phyloP scores from a whole-genome alignment of 345 rosid species.

The Noccaea bulbosa region DNA sequence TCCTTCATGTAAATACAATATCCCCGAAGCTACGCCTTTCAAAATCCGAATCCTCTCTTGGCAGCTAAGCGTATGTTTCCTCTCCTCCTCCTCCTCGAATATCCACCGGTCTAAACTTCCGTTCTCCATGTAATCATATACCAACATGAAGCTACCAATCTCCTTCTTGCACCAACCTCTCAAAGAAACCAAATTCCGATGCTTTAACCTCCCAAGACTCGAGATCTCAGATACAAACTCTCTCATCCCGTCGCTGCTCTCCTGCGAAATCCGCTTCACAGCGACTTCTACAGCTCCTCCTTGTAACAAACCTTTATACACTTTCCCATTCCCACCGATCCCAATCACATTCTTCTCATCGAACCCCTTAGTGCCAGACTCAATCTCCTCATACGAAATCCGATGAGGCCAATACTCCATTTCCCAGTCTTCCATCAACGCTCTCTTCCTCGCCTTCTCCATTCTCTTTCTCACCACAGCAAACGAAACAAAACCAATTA shows the following conservation, averaged over 20 bases:
- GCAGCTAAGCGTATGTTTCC: conserved; percentile 45
- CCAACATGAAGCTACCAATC: conserved; percentile 66
- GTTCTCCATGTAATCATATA: conserved; percentile 83
- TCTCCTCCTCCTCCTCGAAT: conserved; percentile 50
- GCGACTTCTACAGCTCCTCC: conserved; percentile 64
- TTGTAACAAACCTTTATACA: conserved; percentile 67
- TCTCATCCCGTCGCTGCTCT: conserved; percentile 66
- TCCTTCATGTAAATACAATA: conserved; percentile 73
- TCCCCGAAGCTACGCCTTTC: conserved; percentile 67
- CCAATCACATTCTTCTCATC: conserved; percentile 72
- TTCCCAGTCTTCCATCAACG: conserved; percentile 83
- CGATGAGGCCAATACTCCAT: conserved; percentile 90
- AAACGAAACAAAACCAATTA: conserved; percentile 34
- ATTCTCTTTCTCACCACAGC: conserved; percentile 53
- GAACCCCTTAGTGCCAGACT: conserved; percentile 62
- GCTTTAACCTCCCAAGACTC: conserved; percentile 74
- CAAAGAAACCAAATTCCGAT: conserved; percentile 64
- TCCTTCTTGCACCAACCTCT: conserved; percentile 89
- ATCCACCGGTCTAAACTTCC: conserved; percentile 71
- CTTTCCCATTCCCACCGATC: conserved; percentile 78
- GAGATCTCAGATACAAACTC: conserved; percentile 76
- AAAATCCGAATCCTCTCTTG: conserved; percentile 60
- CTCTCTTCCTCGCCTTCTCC: conserved; percentile 56
- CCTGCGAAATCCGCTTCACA: conserved; percentile 68
- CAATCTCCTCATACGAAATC: conserved; percentile 61